Evolutionary conservation across 371 early-diverging fungal genomes (phyloP).

Genomic region (Rhizomucor miehei): DNA sequence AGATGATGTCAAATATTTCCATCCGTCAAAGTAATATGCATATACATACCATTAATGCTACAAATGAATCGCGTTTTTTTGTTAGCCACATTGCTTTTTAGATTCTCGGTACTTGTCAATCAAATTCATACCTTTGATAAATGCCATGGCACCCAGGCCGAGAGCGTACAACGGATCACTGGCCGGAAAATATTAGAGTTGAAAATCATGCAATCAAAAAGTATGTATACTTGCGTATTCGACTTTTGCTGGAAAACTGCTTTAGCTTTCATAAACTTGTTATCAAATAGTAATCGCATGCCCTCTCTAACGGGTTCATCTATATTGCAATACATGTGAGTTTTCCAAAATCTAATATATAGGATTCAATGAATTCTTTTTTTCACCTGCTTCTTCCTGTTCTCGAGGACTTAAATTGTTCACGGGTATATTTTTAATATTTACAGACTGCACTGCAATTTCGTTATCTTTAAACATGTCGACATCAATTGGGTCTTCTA

Average conservation of each 20-base stretch:
- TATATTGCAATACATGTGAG: slow-evolving; percentile 3
- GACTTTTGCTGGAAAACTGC: slow-evolving; percentile 37
- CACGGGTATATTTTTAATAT: slow-evolving; percentile 24
- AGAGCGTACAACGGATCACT: slow-evolving; percentile 47
- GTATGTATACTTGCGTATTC: slow-evolving; percentile 21
- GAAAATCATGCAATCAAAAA: background rate
- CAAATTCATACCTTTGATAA: slow-evolving; percentile 33
- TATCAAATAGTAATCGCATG: slow-evolving; percentile 42
- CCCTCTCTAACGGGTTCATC: slow-evolving; percentile 44
- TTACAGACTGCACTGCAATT: slow-evolving; percentile 13
- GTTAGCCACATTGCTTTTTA: background rate
- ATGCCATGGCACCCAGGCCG: slow-evolving; percentile 48
- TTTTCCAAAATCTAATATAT: background rate
- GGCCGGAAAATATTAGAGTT: background rate
- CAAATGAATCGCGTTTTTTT: background rate
- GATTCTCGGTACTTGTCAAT: background rate
- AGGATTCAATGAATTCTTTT: background rate
- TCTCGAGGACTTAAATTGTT: slow-evolving; percentile 50
- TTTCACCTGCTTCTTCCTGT: slow-evolving; percentile 51
- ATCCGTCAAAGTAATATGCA: background rate
- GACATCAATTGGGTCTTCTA: slow-evolving; percentile 20
- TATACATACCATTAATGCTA: slow-evolving; percentile 17
- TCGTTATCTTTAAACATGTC: slow-evolving; percentile 20
- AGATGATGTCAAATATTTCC: background rate
- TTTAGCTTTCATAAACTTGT: slow-evolving; percentile 52